These are phyloP conservation scores for Erigeron canadensis DNA, from an alignment of 129 eudicot genomes.

Conservation along the genomic window DNA sequence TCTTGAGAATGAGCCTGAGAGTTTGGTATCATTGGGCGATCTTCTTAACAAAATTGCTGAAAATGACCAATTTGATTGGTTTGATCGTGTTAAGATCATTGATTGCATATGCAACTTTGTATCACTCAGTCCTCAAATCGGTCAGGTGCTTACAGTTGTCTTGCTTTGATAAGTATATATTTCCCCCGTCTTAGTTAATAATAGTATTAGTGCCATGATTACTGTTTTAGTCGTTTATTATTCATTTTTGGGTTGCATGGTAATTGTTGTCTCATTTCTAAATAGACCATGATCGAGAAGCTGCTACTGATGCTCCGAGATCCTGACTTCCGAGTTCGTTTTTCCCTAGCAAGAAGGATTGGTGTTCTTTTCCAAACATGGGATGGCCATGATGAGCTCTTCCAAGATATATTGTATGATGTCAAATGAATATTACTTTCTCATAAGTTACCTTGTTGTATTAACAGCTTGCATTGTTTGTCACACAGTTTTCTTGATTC, in stretches of 20 bases:
- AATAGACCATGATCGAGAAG: constrained; percentile 81
- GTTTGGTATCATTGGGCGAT: constrained; percentile 66
- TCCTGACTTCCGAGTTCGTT: constrained; percentile 92
- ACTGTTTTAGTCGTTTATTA: constrained; percentile 16
- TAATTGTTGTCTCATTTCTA: constrained; percentile 1
- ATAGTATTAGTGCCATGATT: constrained; percentile 9
- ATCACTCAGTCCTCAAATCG: constrained; percentile 59
- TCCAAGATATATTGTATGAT: constrained; percentile 79
- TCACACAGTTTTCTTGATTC: not conserved
- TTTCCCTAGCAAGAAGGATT: constrained; percentile 65
- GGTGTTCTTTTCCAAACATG: constrained; percentile 90
- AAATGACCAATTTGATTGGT: constrained; percentile 67
- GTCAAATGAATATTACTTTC: constrained; percentile 4
- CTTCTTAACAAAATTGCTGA: constrained; percentile 68
- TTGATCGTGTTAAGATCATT: constrained; percentile 74
- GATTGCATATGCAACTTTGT: constrained; percentile 81
- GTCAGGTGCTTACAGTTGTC: constrained; percentile 63
- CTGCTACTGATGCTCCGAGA: constrained; percentile 78
- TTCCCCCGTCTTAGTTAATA: not conserved
- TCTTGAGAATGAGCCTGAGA: constrained; percentile 40
- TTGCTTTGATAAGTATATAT: constrained; percentile 4
- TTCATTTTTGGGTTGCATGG: constrained; percentile 14
- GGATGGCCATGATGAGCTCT: constrained; percentile 96
- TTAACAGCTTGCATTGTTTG: constrained; percentile 9
- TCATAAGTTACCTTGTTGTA: not conserved